Percentiles rank a stretch among this genome's conserved stretches.
These are phyloP conservation scores for Pythium aristosporum DNA, from an alignment of 352 stramenopile genomes.

Conservation along the genomic window DNA sequence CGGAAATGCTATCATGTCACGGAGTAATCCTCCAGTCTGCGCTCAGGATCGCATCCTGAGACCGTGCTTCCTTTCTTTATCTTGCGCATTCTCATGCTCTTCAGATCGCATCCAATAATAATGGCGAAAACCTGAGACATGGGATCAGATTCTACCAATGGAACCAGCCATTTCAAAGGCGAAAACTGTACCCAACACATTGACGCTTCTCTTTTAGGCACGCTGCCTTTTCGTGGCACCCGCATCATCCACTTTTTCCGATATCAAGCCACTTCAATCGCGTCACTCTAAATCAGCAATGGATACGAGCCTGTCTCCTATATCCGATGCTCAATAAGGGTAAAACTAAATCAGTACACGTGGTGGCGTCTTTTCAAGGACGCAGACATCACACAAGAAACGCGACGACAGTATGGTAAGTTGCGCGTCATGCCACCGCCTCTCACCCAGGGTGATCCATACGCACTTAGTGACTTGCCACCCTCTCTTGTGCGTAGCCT, in stretches of 20 bases:
- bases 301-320: neutral
- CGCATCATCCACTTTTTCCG: neutral
- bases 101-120: too few species aligned
- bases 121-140: too few species aligned
- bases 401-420: neutral
- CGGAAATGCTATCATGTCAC: too few species aligned
- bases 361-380: neutral
- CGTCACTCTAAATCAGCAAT: neutral
- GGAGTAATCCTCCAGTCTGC: too few species aligned
- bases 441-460: neutral
- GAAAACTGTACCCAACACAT: too few species aligned
- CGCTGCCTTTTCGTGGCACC: too few species aligned
- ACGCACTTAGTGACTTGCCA: neutral
- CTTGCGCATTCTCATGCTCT: too few species aligned
- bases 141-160: too few species aligned
- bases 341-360: neutral
- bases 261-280: neutral
- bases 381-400: neutral
- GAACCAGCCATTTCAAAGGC: too few species aligned
- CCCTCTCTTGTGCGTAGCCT: conserved; percentile 30
- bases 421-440: neutral
- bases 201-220: too few species aligned
- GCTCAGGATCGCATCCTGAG: too few species aligned
- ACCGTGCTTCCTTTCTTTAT: too few species aligned
- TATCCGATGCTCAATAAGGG: neutral